Percentiles rank a stretch among this genome's conserved stretches.
phyloP scores from a whole-genome alignment of 2,329 filamentous ascomycete species.

The Neonectria faginata region DNA sequence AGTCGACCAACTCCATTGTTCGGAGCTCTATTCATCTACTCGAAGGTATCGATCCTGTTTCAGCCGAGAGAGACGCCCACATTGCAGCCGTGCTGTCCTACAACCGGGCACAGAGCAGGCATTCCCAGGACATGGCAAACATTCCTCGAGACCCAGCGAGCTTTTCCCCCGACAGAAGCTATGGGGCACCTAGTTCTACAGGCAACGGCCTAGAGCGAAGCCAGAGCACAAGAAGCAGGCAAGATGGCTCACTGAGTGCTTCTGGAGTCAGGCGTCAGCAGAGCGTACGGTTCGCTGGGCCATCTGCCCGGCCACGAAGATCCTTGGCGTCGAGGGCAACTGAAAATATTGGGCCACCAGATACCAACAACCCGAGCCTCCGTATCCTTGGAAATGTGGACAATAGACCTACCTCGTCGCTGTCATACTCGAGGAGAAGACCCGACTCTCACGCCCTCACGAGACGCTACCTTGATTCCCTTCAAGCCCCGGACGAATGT shows the following conservation, averaged over 20 bases:
- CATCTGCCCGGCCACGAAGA: constrained; percentile 46
- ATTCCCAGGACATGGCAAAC: constrained; percentile 28
- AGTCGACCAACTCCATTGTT: constrained; percentile 62
- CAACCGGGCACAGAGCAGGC: constrained; percentile 60
- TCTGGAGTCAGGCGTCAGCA: constrained; percentile 56
- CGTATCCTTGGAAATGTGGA: constrained; percentile 28
- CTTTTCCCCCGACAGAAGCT: constrained; percentile 34
- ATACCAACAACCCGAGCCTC: constrained; percentile 19
- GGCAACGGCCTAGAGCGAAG: constrained; percentile 30
- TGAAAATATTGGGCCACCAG: constrained; percentile 38
- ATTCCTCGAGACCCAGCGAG: constrained; percentile 42
- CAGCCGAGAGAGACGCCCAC: constrained; percentile 69
- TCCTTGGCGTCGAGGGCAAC: constrained; percentile 47
- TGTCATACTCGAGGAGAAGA: constrained; percentile 27
- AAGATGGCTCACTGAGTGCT: constrained; percentile 28
- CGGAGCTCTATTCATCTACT: constrained; percentile 56
- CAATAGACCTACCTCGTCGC: constrained; percentile 32
- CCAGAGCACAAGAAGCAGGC: constrained; percentile 33
- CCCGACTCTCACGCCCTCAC: constrained; percentile 35
- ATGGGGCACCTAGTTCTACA: constrained; percentile 36
- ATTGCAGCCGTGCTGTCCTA: constrained; percentile 73
- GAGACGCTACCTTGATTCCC: constrained; percentile 41
- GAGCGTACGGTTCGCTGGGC: constrained; percentile 67
- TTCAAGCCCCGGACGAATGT: constrained; percentile 54
- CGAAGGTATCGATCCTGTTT: constrained; percentile 61